phyloP scores from a whole-genome alignment of 495 filamentous ascomycete species.

The Gamarada debralockiae region DNA sequence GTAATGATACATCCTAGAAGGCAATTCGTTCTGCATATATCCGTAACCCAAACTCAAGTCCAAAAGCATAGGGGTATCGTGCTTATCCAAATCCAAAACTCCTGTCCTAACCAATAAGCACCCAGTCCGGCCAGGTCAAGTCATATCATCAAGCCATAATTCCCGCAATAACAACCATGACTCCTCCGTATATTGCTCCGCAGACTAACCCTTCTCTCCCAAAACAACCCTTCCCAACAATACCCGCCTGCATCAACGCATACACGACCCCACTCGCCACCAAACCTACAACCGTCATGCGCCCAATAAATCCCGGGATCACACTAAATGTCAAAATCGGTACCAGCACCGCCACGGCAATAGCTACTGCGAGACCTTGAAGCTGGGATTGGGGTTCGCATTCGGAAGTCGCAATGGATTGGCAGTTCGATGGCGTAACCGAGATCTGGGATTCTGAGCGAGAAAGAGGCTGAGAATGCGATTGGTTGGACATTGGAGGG shows the following conservation, averaged over 20 bases:
- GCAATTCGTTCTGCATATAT: too few species aligned
- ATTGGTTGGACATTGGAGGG: constrained; percentile 9
- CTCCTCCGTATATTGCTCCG: constrained; percentile 35
- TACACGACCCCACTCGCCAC: constrained; percentile 29
- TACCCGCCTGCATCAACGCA: constrained; percentile 27
- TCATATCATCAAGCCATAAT: constrained; percentile 25
- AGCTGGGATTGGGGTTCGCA: not conserved
- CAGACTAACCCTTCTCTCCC: constrained; percentile 30
- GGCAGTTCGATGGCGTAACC: not conserved
- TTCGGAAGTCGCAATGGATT: not conserved
- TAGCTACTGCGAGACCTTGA: constrained; percentile 40
- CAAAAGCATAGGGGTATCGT: constrained; percentile 2
- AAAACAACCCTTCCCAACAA: constrained; percentile 18
- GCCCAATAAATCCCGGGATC: constrained; percentile 49
- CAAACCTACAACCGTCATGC: constrained; percentile 45
- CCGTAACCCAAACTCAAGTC: too few species aligned
- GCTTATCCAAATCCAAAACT: not conserved
- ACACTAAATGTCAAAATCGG: constrained; percentile 56
- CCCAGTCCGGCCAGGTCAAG: not conserved
- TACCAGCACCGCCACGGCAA: constrained; percentile 50
- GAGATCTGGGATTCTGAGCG: not conserved
- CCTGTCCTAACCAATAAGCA: too few species aligned
- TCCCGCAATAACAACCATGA: constrained; percentile 40
- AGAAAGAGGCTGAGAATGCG: constrained; percentile 3
- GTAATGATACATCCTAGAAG: too few species aligned